Evolutionary conservation across 176 grass and related monocot genomes (phyloP).

Genomic region (Saccharum officinarum): DNA sequence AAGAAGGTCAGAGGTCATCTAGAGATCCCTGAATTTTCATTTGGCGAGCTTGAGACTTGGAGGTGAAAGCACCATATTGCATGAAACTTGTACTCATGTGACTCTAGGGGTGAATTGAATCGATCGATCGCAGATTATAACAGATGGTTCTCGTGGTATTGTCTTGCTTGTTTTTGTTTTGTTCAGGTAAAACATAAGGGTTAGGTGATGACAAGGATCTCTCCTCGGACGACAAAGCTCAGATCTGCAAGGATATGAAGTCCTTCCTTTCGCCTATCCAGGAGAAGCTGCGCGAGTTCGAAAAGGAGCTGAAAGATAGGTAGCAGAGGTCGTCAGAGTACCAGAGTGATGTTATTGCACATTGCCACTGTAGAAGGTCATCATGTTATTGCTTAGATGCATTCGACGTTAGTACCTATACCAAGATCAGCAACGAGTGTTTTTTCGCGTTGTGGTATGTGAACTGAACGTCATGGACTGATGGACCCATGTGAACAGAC

Average conservation of each 20-base stretch:
- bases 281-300: conserved; percentile 47
- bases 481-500: no score
- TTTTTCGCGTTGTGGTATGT: no score
- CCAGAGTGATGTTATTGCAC: neutral
- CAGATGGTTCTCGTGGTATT: neutral
- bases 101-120: neutral
- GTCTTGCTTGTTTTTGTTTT: neutral
- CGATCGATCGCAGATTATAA: neutral
- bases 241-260: conserved; percentile 64
- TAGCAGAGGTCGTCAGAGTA: no score
- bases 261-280: conserved; percentile 56
- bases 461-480: no score
- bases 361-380: neutral
- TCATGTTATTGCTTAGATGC: neutral
- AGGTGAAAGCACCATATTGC: conserved; percentile 28
- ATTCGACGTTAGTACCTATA: neutral
- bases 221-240: conserved; percentile 22
- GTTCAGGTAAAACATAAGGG: conserved; percentile 51
- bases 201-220: conserved; percentile 57
- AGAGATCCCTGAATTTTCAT: conserved; percentile 80
- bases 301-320: conserved; percentile 42
- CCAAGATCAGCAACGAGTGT: neutral
- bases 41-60: conserved; percentile 77
- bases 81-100: neutral
- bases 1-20: conserved; percentile 68